A percentile compares a stretch with the other conserved stretches of the same genome.
Conservation (phyloP, 2,329 filamentous ascomycete species). For the Neodidymelliopsis sp. region DNA sequence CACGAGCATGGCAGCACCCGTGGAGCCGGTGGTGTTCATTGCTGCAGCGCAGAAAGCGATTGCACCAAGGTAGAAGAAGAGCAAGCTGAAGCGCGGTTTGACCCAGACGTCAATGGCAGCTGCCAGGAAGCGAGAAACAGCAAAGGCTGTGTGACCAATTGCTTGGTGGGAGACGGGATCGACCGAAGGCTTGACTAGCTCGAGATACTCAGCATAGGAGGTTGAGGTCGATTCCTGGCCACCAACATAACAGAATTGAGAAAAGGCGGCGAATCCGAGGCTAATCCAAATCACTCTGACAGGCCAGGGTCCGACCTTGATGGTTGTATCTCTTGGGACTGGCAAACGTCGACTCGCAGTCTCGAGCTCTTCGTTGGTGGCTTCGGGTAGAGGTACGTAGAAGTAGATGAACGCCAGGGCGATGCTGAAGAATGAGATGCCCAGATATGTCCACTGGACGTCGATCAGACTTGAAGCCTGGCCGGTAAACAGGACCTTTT, state of each 20-base stretch:
- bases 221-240: conserved; percentile 65
- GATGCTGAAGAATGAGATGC: conserved; percentile 67
- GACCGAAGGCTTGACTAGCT: conserved; percentile 47
- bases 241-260: conserved; percentile 68
- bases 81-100: conserved; percentile 65
- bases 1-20: conserved; percentile 57
- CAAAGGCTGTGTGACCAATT: conserved; percentile 65
- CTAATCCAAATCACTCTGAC: conserved; percentile 64
- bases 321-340: conserved; percentile 50
- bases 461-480: conserved; percentile 63
- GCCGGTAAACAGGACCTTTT: conserved; percentile 63
- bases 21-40: conserved; percentile 54
- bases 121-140: conserved; percentile 64
- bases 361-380: conserved; percentile 66
- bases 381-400: conserved; percentile 69
- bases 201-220: conserved; percentile 56
- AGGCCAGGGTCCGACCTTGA: conserved; percentile 48
- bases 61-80: conserved; percentile 61
- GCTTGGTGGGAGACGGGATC: conserved; percentile 56
- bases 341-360: conserved; percentile 58
- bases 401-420: conserved; percentile 66
- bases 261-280: conserved; percentile 61
- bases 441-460: conserved; percentile 71
- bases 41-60: conserved; percentile 61
- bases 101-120: conserved; percentile 62